phyloP scores from a whole-genome alignment of 2,329 filamentous ascomycete genomes.

The Grosmannia serpens region DNA sequence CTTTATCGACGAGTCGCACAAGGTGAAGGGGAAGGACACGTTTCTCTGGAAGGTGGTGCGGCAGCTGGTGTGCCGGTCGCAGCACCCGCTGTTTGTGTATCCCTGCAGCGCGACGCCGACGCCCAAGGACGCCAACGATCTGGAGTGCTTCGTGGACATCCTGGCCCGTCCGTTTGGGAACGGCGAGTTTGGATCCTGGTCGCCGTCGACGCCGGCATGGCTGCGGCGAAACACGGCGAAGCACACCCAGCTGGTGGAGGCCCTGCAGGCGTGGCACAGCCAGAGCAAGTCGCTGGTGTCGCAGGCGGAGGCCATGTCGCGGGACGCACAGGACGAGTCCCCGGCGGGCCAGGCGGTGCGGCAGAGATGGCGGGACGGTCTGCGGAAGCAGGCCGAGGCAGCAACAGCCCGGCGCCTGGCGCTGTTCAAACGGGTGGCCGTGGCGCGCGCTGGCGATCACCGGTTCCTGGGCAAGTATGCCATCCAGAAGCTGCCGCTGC shows the following conservation, averaged over 20 bases:
- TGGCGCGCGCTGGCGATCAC: background rate
- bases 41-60: background rate
- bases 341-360: background rate
- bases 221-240: background rate
- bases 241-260: background rate
- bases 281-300: background rate
- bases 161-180: background rate
- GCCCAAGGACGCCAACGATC: background rate
- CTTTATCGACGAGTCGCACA: constrained; percentile 1
- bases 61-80: background rate
- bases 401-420: background rate
- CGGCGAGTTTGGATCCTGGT: background rate
- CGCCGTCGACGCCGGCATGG: background rate
- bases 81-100: background rate
- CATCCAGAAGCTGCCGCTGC: background rate
- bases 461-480: background rate
- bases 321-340: background rate
- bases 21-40: background rate
- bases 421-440: background rate
- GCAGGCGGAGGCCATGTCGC: background rate
- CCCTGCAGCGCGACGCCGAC: background rate
- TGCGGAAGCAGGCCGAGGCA: background rate
- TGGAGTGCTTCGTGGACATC: background rate
- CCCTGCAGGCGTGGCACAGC: background rate
- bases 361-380: background rate